Conservation (phyloP, 805 yeast genomes). For the Yamadazyma akitaensis region DNA sequence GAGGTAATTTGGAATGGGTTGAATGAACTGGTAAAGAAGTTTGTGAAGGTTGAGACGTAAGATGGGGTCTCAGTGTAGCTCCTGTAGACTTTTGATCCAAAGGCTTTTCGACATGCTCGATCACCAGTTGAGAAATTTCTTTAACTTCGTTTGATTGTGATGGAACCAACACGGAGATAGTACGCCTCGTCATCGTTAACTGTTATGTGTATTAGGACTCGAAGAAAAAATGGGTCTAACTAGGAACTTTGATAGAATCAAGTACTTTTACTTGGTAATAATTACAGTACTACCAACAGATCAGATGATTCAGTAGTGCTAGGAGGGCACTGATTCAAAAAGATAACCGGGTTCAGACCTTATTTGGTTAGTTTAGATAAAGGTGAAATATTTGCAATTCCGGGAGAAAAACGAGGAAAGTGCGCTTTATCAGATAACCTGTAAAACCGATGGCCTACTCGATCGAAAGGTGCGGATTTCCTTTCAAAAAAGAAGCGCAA, state of each 20-base stretch:
- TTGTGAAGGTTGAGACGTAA: not conserved
- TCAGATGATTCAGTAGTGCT: not conserved
- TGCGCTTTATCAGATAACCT: constrained; percentile 1
- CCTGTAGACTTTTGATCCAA: not conserved
- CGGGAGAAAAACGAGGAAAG: not conserved
- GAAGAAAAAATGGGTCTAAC: not conserved
- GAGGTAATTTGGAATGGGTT: not conserved
- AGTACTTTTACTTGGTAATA: not conserved
- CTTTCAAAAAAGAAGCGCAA: not conserved
- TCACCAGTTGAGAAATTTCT: not conserved
- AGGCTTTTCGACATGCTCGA: not conserved
- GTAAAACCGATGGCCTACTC: not conserved
- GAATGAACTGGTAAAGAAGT: not conserved
- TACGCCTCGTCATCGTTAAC: not conserved
- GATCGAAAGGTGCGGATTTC: not conserved
- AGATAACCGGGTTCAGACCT: not conserved
- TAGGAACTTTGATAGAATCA: too few relatives aligned
- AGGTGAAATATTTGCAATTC: not conserved
- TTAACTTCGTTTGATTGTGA: not conserved
- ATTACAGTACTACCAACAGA: not conserved
- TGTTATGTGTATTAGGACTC: not conserved
- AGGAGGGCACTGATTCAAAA: not conserved
- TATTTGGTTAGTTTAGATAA: not conserved
- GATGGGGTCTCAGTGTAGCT: not conserved
- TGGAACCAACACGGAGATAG: not conserved